Evolutionary conservation across 78 protist species (phyloP).

Genomic region (Emiliania huxleyi): DNA sequence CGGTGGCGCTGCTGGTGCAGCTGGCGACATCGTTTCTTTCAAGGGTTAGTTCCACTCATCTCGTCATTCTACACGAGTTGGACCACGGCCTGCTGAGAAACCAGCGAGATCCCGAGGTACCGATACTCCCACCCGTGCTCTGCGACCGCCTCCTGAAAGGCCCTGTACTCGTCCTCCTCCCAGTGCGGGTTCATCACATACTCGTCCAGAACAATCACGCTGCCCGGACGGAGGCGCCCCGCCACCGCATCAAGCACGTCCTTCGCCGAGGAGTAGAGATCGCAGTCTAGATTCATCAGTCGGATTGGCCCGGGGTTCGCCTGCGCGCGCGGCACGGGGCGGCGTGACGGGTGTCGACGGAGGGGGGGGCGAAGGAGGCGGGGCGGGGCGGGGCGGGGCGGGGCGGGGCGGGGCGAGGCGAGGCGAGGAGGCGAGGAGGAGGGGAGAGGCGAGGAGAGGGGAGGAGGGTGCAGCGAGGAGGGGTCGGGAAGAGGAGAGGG

Average conservation of each 20-base stretch:
- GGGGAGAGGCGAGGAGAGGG: no score
- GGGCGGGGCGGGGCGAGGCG: no score
- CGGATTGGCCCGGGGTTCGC: neutral
- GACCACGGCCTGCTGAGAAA: neutral
- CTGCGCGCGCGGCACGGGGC: no score
- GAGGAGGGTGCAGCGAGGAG: no score
- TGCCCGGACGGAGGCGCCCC: neutral
- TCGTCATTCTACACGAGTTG: neutral
- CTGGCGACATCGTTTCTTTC: no score
- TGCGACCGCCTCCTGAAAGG: neutral
- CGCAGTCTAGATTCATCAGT: neutral
- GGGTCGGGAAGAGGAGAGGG: no score
- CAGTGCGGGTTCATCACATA: neutral
- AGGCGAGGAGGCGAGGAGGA: no score
- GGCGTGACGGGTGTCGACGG: no score
- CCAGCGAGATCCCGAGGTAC: neutral
- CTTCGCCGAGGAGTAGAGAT: neutral
- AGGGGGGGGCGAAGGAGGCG: no score
- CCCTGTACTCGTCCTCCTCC: neutral
- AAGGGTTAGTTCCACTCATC: no score
- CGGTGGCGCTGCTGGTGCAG: no score
- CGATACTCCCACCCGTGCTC: neutral
- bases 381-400: no score
- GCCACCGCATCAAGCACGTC: neutral
- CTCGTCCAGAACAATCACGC: neutral